Evolutionary conservation across 495 filamentous ascomycete genomes (phyloP), one percentile per base, ranked within the genome.

Genomic region (Penicillium psychrofluorescens): DNA sequence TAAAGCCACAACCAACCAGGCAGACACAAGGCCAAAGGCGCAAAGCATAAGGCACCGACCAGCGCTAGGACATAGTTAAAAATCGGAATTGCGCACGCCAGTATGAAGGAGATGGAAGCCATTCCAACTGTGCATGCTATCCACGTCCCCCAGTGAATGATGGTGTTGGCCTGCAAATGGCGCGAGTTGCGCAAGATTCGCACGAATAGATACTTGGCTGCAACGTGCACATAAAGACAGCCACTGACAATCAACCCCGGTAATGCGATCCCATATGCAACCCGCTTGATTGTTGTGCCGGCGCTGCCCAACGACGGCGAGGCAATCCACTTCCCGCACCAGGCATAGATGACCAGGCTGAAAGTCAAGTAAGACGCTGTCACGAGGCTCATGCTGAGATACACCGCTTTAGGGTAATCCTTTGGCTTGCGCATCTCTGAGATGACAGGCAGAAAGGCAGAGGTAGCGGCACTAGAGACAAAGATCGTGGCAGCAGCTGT

Each of bases 291-390:
- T 0, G 75, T 51, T 1, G 65, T 60, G 10, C 80, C 75, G 4
- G 84, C 82, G 1, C 83, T 83, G 34, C 83, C 77, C 1, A 92
- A 74, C 0, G 86, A 83, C 0, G 88, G 88, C 0, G 80, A 80
- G 16, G 71, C 61, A 40, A 92, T 85, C 36, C 68, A 70, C 13
- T 64, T 61, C 8, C 88, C 88, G 29, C 82, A 81, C 62, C 77
- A 91, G 51, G 64, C 66, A 63, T 90, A 92, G 48, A 89, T 78
- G 0, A 70, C 66, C 8, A 74, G 52, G 15, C 59, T 55, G 10
- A 70, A 64, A 9, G 63, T 57, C 6, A 71, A 48, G 58, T 92
- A 90, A 29, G 86, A 77, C 38, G 73, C 54, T 8, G 78, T 81
- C 42, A 85, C 81, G 12, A 78, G 68, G 38, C 68, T 52, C 56